Base-by-base conservation (phyloP, 2,329 filamentous ascomycete genomes). In the Lizonia empirigonia region DNA sequence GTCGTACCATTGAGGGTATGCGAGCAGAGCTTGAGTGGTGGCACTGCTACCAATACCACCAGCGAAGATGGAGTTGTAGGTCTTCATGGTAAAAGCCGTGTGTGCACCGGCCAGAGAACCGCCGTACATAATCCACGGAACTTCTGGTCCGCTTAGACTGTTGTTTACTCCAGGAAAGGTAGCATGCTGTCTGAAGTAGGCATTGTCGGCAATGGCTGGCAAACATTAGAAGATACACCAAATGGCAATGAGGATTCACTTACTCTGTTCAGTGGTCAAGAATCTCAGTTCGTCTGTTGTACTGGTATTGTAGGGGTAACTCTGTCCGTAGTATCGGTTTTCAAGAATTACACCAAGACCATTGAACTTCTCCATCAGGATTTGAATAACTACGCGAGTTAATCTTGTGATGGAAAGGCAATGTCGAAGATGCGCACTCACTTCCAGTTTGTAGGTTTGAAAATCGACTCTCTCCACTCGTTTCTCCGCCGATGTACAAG, bases 331-430 rank as follows among this genome's bases (percentile, higher is more conserved):
- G 56, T 80, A 79, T 16, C 79, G 69, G 45, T 82, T 80, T 58
- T 82, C 79, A 3, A 82, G 69, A 50, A 83, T 82, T 3, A 82
- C 77, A 7, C 80, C 80, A 23, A 82, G 64, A 2, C 80, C 80
- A 58, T 79, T 77, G n/a, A 77, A 80, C 5, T 76, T 78, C 61
- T 82, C 62, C 78, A 82, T 81, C 35, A 82, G 60, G 33, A 82
- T 81, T 54, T 82, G 78, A 23, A 82, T 78, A 55, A 81, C 75
- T 59, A 60, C 0, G 36, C 64, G 19, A 65, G 30, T 45, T 61
- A 41, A 7, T 48, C 3, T 30, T 18, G 10, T 29, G 8, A 8
- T 23, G 4, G 6, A 1, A 26, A 18, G 6, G 20, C 2, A 10
- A 2, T 12, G 1, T 20, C 12, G 20, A 3, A 1, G 33, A 13